Evolutionary conservation across 768 basidiomycete species (phyloP), one percentile per base, ranked within the genome.

Genomic region (Auricularia heimuer): DNA sequence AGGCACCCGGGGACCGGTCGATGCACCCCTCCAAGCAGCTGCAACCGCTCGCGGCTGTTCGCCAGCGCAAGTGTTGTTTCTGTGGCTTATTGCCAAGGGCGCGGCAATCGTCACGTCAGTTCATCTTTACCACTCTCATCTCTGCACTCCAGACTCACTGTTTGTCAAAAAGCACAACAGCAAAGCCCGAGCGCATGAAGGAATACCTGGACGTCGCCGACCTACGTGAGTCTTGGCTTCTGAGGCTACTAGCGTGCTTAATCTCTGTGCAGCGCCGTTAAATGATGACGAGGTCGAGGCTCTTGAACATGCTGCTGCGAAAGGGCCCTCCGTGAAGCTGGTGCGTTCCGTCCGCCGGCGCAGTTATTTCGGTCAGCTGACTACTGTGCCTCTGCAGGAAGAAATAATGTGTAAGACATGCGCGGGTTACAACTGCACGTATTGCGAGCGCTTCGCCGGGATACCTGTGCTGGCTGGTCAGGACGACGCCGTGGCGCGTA

Each of bases 81-180:
- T 87, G 0, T 89, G 89, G 89, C 80, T 83, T 4, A 87, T 84
- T 69, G 78, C 82, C 4, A 90, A 91, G 71, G 86, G 83, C 8
- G 83, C 81, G 0, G 82, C 88, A 3, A 80, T 81, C 36, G 79
- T 89, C 67, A 89, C 86, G 84, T 88, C 72, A 34, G 56, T 24
- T 14, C 56, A 18, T 54, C 54, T 8, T 42, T 29, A n/a, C n/a
- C 54, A 29, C 2, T 56, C 54, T 10, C 54, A 7, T 60, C 7
- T 60, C 29, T 10, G 6, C 24, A 6, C 8, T 60, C 24, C 24
- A 18, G 18, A 51, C 14, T 51, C 47, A 51, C 47, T 51, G 10
- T 29, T 18, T 6, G 6, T 18, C 14, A 16, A 6, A 29, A 12
- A 60, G 56, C 4, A 33, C 56, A 29, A 88, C 86, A 72, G 83